These are phyloP conservation scores for Lactarius akahatsu DNA, from an alignment of 768 basidiomycete genomes.

Conservation along the genomic window DNA sequence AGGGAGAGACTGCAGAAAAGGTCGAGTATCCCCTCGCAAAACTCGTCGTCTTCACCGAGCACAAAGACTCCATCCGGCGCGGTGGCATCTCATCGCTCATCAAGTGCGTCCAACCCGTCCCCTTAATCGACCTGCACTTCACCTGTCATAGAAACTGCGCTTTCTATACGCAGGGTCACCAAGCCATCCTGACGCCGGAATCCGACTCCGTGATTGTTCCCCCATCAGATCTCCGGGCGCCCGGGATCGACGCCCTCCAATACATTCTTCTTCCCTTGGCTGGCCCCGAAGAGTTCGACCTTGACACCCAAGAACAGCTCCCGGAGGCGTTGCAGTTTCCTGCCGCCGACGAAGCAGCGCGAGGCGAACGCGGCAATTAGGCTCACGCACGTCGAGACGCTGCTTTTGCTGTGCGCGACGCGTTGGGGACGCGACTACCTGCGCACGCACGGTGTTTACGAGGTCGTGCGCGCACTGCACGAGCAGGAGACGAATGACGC, in stretches of 20 bases:
- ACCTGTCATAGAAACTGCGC: conserved; percentile 65
- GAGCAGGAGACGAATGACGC: conserved; percentile 75
- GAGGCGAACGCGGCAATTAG: conserved; percentile 78
- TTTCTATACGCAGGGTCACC: conserved; percentile 67
- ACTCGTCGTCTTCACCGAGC: conserved; percentile 85
- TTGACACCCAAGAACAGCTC: conserved; percentile 89
- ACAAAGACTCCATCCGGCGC: conserved; percentile 79
- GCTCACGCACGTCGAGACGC: conserved; percentile 82
- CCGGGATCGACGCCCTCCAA: conserved; percentile 83
- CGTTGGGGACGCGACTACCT: conserved; percentile 84
- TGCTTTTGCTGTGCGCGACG: conserved; percentile 86
- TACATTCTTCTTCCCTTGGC: conserved; percentile 88
- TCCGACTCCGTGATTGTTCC: conserved; percentile 52
- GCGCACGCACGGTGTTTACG: conserved; percentile 80
- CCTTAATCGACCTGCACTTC: conserved; percentile 20
- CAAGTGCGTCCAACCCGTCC: conserved; percentile 53
- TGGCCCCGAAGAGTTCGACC: conserved; percentile 91
- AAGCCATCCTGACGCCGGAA: conserved; percentile 69
- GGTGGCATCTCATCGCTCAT: conserved; percentile 85
- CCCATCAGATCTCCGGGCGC: conserved; percentile 55
- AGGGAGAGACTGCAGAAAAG: conserved; percentile 42
- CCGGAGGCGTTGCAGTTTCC: conserved; percentile 84
- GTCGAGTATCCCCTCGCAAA: conserved; percentile 83
- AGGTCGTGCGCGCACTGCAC: conserved; percentile 77
- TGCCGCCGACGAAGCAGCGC: conserved; percentile 79